phyloP scores from a whole-genome alignment of 1,284 basidiomycete species.

The Ceratobasidium theobromae region DNA sequence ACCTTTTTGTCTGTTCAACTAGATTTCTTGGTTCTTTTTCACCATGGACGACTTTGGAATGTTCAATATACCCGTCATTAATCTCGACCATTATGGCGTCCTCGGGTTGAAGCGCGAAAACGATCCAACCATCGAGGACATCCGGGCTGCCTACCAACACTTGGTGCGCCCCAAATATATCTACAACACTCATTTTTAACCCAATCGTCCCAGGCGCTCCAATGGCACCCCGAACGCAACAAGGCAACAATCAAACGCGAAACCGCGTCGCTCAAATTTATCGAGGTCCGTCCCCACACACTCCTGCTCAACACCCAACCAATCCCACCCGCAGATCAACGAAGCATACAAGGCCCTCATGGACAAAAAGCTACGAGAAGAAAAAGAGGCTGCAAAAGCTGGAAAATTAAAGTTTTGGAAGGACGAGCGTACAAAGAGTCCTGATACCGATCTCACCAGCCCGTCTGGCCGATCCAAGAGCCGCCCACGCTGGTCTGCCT shows the following conservation, averaged over 20 bases:
- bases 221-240: conserved; percentile 28
- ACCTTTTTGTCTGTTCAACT: neutral
- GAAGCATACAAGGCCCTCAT: conserved; percentile 23
- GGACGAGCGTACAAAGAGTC: conserved; percentile 11
- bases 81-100: conserved; percentile 10
- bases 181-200: neutral
- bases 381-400: conserved; percentile 19
- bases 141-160: conserved; percentile 15
- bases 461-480: neutral
- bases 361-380: conserved; percentile 24
- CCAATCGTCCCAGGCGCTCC: neutral
- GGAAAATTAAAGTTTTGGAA: conserved; percentile 16
- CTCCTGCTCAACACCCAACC: neutral
- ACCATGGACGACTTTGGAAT: conserved; percentile 24
- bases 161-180: neutral
- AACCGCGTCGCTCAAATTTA: conserved; percentile 17
- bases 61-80: conserved; percentile 30
- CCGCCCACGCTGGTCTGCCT: neutral
- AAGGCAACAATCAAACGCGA: conserved; percentile 15
- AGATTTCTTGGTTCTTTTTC: neutral
- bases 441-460: neutral
- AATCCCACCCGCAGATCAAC: conserved; percentile 14
- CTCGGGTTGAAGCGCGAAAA: conserved; percentile 14
- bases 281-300: neutral
- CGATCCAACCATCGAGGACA: conserved; percentile 5